Conservation (phyloP, 1,284 basidiomycete genomes). For the Phellinidium pouzarii region DNA sequence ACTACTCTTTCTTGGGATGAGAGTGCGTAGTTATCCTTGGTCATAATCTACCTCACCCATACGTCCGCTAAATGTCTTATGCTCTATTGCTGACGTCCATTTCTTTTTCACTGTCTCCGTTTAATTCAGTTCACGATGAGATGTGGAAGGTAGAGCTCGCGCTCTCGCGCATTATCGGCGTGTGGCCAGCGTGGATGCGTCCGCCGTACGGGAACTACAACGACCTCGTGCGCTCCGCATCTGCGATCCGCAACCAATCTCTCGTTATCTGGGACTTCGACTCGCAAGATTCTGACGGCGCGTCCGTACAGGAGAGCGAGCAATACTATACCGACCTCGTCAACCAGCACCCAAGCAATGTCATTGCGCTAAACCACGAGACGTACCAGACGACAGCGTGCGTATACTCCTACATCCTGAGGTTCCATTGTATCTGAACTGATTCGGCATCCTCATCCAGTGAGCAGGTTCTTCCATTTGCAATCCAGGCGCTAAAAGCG, state of each 20-base stretch:
- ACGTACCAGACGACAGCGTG: constrained; percentile 34
- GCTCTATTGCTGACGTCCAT: not conserved
- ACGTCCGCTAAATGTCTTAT: no score
- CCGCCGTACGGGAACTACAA: constrained; percentile 47
- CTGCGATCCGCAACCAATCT: constrained; percentile 33
- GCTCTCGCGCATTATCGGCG: constrained; percentile 41
- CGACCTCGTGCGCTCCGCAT: constrained; percentile 38
- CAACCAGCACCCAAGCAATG: constrained; percentile 29
- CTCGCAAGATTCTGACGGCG: constrained; percentile 32
- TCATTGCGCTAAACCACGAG: constrained; percentile 41
- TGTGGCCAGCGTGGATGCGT: constrained; percentile 41
- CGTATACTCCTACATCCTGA: constrained; percentile 11
- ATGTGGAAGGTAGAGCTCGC: constrained; percentile 43
- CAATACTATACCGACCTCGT: constrained; percentile 27
- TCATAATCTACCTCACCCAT: not conserved
- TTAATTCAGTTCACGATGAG: constrained; percentile 25
- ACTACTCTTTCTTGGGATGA: constrained; percentile 13
- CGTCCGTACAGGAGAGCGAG: constrained; percentile 29
- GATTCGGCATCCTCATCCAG: not conserved
- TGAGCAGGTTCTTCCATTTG: constrained; percentile 24
- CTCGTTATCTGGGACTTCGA: constrained; percentile 41
- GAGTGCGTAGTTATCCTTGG: not conserved
- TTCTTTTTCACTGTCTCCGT: no score
- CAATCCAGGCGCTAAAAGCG: constrained; percentile 22
- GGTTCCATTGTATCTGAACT: not conserved